Percentiles rank a stretch among this genome's conserved stretches.
These are phyloP conservation scores for Mucor ambiguus DNA, from an alignment of 371 early-diverging fungal species.

Conservation along the genomic window DNA sequence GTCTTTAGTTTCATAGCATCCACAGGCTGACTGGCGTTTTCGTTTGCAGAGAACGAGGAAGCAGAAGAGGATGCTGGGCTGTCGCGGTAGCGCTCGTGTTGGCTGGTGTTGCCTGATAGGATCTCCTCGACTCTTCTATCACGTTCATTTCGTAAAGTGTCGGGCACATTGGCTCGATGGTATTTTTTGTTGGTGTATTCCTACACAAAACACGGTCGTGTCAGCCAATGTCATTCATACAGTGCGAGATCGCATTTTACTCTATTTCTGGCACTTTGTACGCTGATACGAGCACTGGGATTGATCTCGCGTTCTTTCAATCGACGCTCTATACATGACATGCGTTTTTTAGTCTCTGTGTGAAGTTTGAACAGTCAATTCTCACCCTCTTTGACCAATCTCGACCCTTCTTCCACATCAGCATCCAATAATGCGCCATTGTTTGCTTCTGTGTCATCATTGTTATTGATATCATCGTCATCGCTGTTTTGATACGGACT, in stretches of 20 bases:
- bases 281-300: conserved; percentile 18
- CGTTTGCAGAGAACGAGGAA: conserved; percentile 8
- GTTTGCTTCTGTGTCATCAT: conserved; percentile 37
- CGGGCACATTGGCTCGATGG: conserved; percentile 20
- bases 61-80: conserved; percentile 9
- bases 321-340: conserved; percentile 27
- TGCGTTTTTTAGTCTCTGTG: neutral
- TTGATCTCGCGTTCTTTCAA: conserved; percentile 33
- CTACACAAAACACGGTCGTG: neutral
- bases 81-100: conserved; percentile 9
- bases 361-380: neutral
- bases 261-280: conserved; percentile 28
- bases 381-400: conserved; percentile 45
- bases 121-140: conserved; percentile 46
- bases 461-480: conserved; percentile 39
- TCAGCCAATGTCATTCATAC: neutral
- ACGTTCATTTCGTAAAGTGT: conserved; percentile 32
- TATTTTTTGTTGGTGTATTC: conserved; percentile 35
- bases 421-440: conserved; percentile 34
- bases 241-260: conserved; percentile 10
- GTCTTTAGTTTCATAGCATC: conserved; percentile 12
- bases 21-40: neutral
- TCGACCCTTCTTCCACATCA: conserved; percentile 53
- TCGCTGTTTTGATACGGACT: conserved; percentile 61
- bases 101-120: conserved; percentile 24